Evolutionary conservation across 768 basidiomycete genomes (phyloP).

Genomic region (Hypholoma sublateritium): DNA sequence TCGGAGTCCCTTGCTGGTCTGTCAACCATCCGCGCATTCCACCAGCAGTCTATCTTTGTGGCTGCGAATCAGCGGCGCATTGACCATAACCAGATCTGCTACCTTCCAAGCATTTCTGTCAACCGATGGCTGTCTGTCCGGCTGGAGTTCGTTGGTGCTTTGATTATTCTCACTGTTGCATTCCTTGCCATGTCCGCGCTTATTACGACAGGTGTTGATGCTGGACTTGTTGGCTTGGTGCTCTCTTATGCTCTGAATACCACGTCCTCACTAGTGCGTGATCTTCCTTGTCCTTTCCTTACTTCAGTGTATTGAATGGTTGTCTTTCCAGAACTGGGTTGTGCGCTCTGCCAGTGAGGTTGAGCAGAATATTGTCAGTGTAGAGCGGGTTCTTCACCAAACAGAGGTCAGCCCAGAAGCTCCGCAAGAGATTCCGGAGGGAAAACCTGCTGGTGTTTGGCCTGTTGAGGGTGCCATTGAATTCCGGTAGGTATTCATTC

Average conservation of each 20-base stretch:
- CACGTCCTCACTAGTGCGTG: constrained; percentile 72
- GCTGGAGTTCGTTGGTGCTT: constrained; percentile 79
- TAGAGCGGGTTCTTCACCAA: constrained; percentile 86
- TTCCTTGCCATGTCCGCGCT: constrained; percentile 66
- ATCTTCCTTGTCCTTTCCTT: neutral
- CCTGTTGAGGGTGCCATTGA: constrained; percentile 71
- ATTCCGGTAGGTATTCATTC: constrained; percentile 54
- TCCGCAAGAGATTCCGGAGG: constrained; percentile 62
- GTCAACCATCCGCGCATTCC: constrained; percentile 82
- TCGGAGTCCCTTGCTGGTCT: constrained; percentile 75
- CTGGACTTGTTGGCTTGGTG: constrained; percentile 84
- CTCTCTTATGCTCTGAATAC: constrained; percentile 83
- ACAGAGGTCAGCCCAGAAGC: constrained; percentile 74
- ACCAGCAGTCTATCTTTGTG: constrained; percentile 67
- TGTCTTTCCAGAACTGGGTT: constrained; percentile 64
- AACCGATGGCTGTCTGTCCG: constrained; percentile 86
- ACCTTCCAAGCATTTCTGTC: constrained; percentile 67
- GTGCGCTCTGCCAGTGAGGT: constrained; percentile 84
- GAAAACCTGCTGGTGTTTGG: constrained; percentile 60
- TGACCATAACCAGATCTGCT: constrained; percentile 85
- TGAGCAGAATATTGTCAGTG: constrained; percentile 88
- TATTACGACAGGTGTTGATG: constrained; percentile 77
- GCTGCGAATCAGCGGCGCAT: constrained; percentile 70
- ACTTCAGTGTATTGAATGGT: neutral
- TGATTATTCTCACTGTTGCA: constrained; percentile 77